Evolutionary conservation across 2,329 filamentous ascomycete species (phyloP).

Genomic region (Aspergillus texensis): DNA sequence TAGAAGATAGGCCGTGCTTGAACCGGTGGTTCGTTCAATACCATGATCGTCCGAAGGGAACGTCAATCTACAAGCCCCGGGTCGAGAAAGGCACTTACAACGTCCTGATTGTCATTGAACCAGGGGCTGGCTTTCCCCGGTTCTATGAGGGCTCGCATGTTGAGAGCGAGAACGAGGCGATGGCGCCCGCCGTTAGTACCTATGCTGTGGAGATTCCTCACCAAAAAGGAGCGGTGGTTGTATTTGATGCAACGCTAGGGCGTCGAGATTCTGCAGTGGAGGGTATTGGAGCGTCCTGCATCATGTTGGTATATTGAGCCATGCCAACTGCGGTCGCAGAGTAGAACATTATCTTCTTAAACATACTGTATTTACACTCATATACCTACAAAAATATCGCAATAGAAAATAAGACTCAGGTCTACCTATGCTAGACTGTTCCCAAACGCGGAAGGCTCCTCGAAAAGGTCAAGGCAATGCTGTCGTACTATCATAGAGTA

Average conservation of each 20-base stretch:
- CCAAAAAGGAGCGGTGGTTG: neutral
- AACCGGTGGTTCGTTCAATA: neutral
- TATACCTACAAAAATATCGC: neutral
- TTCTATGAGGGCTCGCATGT: neutral
- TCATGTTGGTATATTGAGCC: neutral
- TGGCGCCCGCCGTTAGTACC: neutral
- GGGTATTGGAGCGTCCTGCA: neutral
- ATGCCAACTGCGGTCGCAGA: neutral
- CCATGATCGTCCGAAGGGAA: neutral
- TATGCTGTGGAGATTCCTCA: neutral
- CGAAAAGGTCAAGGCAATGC: neutral
- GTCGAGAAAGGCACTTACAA: neutral
- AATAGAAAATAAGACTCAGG: neutral
- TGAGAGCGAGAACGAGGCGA: neutral
- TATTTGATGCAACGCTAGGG: conserved; percentile 1
- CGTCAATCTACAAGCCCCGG: neutral
- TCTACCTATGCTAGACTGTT: neutral
- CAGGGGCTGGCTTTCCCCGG: neutral
- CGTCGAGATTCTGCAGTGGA: conserved; percentile 1
- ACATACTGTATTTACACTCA: neutral
- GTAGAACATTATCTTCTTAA: neutral
- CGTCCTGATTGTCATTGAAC: neutral
- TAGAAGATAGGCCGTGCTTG: neutral
- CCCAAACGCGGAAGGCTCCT: neutral
- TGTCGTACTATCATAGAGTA: neutral